Evolutionary conservation across 139 green algal species (phyloP), one percentile per base, ranked within the genome.

Genomic region (Pseudopediastrum boryanum): DNA sequence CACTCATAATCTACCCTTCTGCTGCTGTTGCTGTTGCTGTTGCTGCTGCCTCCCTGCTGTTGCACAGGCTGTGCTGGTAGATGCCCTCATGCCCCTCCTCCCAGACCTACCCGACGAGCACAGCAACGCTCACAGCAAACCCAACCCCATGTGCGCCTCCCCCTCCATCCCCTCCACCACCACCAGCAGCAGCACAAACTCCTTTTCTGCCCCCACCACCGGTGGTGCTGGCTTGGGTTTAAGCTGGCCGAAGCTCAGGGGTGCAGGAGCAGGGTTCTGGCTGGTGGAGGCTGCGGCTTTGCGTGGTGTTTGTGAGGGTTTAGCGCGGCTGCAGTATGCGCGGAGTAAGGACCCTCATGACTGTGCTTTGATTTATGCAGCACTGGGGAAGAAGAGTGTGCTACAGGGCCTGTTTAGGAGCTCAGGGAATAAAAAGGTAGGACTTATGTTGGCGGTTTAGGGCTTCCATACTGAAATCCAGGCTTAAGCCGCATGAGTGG

Each of bases 251-350:
- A 73, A 73, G 56, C 64, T 95, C 61, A 86, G 88, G 2, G 68
- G 75, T 10, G 31, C 90, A 9, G 94, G 94, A 13, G 93, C 86
- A 9, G 94, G 91, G 25, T 93, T 97, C 69, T 98, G 94, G 94
- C 85, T 98, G 38, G 83, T 73, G 2, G 87, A 96, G 42, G 31
- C 41, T 2, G 23, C 35, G 25, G 48, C 70, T 8, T 42, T 83
- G 23, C 51, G 58, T 0, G 6, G 12, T 2, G 50, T 58, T 7
- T 43, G 31, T 16, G 94, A 98, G 86, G 77, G 72, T 19, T 69
- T 98, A 38, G 94, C 94, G 9, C 88, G 89, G 41, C 84, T 86
- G 23, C 87, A 95, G 82, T 98, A 89, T 73, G 85, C 90, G 0
- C 51, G 73, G 10, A 65, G 62, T 12, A 87, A 87, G 63, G 92